Base-by-base conservation (phyloP, 1,284 basidiomycete genomes). In the Neolentinus lepideus region DNA sequence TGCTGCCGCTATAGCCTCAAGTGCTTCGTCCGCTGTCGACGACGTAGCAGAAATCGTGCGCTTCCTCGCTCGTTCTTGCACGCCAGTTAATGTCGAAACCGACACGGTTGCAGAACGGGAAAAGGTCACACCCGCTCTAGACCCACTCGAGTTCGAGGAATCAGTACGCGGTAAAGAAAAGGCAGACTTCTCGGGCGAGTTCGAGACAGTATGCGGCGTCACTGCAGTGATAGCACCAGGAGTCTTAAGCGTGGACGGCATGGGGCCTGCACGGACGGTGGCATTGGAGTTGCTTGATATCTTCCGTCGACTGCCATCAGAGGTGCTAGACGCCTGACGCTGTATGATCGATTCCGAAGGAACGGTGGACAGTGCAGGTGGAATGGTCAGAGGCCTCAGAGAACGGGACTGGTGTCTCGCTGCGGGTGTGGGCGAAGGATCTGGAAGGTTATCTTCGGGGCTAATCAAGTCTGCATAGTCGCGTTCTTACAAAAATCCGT, bases 161-260 rank as follows among this genome's bases (percentile, higher is more conserved):
- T 75, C 71, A 8, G 71, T 73, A 9, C 79, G 72, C 19, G 69
- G 64, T 25, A 81, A 60, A 3, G 75, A 72, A 55, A 76, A 75
- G 0, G 72, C 58, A 31, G 70, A 63, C 2, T 61, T 61, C n/a
- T 71, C 70, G 0, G 72, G 69, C 6, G 75, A 71, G 45, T 74
- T 77, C 1, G 80, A 80, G 1, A 81, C 83, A 0, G 82, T 87
- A 57, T 83, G 80, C 0, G 80, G 66, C 0, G 85, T 86, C n/a
- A 89, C 57, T 2, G 85, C 85, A 24, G 84, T 89, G 27, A 87
- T 89, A 1, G 85, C 73, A 57, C 77, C 78, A 0, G 82, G 75
- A 0, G 78, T 78, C 11, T 80, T 75, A 46, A 84, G 69, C 12
- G 73, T 68, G 59, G 78, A 71, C 43, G 72, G 61, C 33, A 76